These are phyloP conservation scores for Aureobasidium sp. DNA, from an alignment of 2,329 filamentous ascomycete genomes.

Conservation along the genomic window DNA sequence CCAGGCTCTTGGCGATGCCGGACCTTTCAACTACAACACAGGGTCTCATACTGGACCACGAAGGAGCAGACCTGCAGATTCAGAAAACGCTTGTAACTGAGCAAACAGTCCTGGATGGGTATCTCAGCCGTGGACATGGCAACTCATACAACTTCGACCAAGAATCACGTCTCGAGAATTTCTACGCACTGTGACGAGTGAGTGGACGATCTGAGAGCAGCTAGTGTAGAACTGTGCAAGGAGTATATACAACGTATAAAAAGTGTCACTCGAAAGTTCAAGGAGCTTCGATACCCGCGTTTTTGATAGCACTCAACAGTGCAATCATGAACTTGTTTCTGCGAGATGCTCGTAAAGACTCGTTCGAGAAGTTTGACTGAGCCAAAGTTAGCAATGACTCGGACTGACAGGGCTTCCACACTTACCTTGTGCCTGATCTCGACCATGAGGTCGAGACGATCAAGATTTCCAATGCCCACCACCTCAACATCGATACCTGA, in stretches of 20 bases:
- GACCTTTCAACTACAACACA: slow-evolving; percentile 69
- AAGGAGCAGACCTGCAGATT: slow-evolving; percentile 46
- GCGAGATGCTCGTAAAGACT: slow-evolving; percentile 78
- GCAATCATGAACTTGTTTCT: slow-evolving; percentile 98
- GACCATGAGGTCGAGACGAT: slow-evolving; percentile 35
- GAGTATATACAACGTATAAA: not conserved
- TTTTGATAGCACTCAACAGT: slow-evolving; percentile 73
- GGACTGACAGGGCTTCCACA: not conserved
- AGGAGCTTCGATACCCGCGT: slow-evolving; percentile 12
- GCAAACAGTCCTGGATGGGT: slow-evolving; percentile 49
- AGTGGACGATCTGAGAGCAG: not conserved
- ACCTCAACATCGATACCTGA: slow-evolving; percentile 37
- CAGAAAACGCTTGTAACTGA: slow-evolving; percentile 55
- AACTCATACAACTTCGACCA: slow-evolving; percentile 71
- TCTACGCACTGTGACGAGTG: not conserved
- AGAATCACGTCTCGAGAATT: not conserved
- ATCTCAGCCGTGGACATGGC: slow-evolving; percentile 64
- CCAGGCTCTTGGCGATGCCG: slow-evolving; percentile 57
- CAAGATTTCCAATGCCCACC: slow-evolving; percentile 33
- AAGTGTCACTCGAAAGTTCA: not conserved
- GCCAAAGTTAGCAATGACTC: not conserved
- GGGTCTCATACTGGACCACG: slow-evolving; percentile 39
- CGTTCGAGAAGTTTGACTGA: slow-evolving; percentile 62
- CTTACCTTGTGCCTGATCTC: slow-evolving; percentile 37
- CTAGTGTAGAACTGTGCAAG: not conserved